These are phyloP conservation scores for Quercus alba DNA, from an alignment of 306 rosid genomes.

Conservation along the genomic window DNA sequence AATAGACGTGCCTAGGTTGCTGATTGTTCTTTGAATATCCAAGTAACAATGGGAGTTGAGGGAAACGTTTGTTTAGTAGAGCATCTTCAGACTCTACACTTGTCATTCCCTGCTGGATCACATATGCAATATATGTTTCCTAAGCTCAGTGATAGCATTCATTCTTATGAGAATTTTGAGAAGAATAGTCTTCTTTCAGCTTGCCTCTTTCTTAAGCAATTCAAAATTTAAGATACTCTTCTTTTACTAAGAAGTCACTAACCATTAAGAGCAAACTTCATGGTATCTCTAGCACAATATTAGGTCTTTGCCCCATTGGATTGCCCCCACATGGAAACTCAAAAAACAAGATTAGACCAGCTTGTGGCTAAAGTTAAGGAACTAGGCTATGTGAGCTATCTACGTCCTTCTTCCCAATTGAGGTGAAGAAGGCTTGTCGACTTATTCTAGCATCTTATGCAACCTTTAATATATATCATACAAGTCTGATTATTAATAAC, in stretches of 20 bases:
- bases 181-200: too few species aligned
- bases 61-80: conserved; percentile 60
- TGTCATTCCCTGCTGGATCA: conserved; percentile 60
- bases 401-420: not conserved
- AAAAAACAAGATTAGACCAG: not conserved
- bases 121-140: conserved; percentile 44
- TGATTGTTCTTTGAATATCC: conserved; percentile 77
- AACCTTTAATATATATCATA: not conserved
- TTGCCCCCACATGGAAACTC: not conserved
- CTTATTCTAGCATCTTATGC: not conserved
- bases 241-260: too few species aligned
- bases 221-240: too few species aligned
- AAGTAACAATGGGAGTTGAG: conserved; percentile 67
- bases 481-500: not conserved
- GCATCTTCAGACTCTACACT: conserved; percentile 61
- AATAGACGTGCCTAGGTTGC: conserved; percentile 64
- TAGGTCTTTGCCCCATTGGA: not conserved
- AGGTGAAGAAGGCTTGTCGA: not conserved
- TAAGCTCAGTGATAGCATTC: too few species aligned
- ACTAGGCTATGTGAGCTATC: not conserved
- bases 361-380: not conserved
- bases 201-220: too few species aligned
- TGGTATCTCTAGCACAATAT: too few species aligned
- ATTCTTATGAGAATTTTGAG: too few species aligned
- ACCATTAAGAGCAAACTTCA: too few species aligned